phyloP scores from a whole-genome alignment of 768 basidiomycete genomes.

The Psilocybe azurescens region DNA sequence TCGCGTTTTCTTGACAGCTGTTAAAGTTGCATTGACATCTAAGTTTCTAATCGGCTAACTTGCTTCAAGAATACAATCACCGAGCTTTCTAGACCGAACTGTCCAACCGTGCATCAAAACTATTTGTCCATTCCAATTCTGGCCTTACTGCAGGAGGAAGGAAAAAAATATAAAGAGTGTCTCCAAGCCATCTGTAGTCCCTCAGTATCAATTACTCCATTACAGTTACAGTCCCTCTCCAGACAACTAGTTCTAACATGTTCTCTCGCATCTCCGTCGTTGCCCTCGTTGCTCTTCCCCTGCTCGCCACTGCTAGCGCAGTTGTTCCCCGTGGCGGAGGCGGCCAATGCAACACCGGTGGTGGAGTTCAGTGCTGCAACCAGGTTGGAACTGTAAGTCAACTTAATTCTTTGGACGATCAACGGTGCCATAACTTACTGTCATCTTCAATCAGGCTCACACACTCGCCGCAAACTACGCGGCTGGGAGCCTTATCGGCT shows the following conservation, averaged over 20 bases:
- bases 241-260: conserved; percentile 10
- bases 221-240: not conserved
- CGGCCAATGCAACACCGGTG: conserved; percentile 26
- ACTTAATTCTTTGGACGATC: not conserved
- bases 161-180: not conserved
- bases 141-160: not conserved
- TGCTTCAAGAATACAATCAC: not conserved
- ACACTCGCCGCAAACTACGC: not conserved
- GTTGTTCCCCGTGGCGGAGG: conserved; percentile 20
- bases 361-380: conserved; percentile 26
- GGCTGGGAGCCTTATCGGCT: conserved; percentile 10
- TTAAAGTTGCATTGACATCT: not conserved
- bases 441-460: not conserved
- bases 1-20: not conserved
- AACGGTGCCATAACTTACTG: not conserved
- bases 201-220: not conserved
- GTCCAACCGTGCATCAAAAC: not conserved
- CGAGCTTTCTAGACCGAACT: not conserved
- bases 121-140: not conserved
- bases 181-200: not conserved
- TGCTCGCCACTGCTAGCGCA: conserved; percentile 21
- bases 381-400: conserved; percentile 18
- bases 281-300: conserved; percentile 25
- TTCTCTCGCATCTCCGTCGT: conserved; percentile 26
- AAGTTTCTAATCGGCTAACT: not conserved